phyloP scores from a whole-genome alignment of 306 rosid genomes.

The Pyrus betulifolia region DNA sequence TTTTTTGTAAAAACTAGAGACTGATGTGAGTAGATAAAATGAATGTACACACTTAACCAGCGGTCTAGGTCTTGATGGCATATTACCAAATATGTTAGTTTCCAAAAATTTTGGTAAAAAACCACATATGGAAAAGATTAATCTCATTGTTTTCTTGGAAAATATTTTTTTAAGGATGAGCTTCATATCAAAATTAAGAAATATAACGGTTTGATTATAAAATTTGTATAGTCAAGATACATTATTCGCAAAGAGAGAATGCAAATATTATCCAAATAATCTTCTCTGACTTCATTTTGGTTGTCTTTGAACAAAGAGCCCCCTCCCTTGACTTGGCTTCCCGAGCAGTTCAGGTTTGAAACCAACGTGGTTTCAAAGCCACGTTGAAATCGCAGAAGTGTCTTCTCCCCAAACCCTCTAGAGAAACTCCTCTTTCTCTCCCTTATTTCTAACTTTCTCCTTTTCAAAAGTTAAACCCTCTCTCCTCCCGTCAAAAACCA shows the following conservation, averaged over 20 bases:
- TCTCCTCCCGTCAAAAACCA: background rate
- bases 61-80: background rate
- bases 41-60: background rate
- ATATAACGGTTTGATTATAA: no score
- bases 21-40: background rate
- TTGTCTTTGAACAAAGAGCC: slow-evolving; percentile 1
- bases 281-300: background rate
- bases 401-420: background rate
- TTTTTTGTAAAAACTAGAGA: no score
- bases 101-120: background rate
- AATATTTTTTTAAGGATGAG: no score
- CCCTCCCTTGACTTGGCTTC: background rate
- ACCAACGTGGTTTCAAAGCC: slow-evolving; percentile 29
- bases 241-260: no score
- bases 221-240: no score
- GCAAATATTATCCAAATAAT: background rate
- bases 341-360: slow-evolving; percentile 8
- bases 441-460: background rate
- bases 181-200: no score
- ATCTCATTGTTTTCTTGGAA: background rate
- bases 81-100: background rate
- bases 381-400: slow-evolving; percentile 16
- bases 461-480: background rate
- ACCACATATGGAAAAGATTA: background rate
- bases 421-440: background rate